Conservation (phyloP, 2,329 filamentous ascomycete genomes). For the Aspergillus ochraceus region DNA sequence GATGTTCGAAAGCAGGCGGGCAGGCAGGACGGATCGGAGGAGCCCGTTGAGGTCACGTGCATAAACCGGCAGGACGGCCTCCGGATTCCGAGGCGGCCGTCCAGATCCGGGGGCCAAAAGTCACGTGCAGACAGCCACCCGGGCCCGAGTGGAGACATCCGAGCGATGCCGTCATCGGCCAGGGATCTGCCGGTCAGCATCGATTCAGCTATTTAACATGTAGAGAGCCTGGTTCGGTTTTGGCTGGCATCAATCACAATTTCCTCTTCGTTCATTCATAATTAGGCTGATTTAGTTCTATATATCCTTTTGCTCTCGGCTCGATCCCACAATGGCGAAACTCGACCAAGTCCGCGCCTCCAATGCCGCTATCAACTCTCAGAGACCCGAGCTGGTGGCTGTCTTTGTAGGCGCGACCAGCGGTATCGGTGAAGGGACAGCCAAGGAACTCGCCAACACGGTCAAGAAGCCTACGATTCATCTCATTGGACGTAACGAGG, state of each 20-base stretch:
- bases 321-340: constrained; percentile 6
- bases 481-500: constrained; percentile 49
- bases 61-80: too few species aligned
- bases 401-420: constrained; percentile 55
- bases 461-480: constrained; percentile 46
- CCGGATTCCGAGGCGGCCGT: too few species aligned
- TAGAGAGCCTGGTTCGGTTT: not conserved
- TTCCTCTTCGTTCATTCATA: not conserved
- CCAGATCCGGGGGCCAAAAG: not conserved
- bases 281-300: not conserved
- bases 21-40: too few species aligned
- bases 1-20: too few species aligned
- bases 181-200: not conserved
- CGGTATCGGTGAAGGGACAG: constrained; percentile 52
- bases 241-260: not conserved
- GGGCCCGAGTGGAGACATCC: not conserved
- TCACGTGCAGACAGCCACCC: not conserved
- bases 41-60: too few species aligned
- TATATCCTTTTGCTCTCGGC: not conserved
- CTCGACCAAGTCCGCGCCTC: constrained; percentile 13
- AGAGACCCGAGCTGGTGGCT: constrained; percentile 46
- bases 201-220: not conserved
- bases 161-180: not conserved
- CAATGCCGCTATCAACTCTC: constrained; percentile 15
- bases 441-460: constrained; percentile 47